A percentile compares a stretch with the other conserved stretches of the same genome.
phyloP scores from a whole-genome alignment of 2,329 filamentous ascomycete species.

The Furcasterigmium sp. region DNA sequence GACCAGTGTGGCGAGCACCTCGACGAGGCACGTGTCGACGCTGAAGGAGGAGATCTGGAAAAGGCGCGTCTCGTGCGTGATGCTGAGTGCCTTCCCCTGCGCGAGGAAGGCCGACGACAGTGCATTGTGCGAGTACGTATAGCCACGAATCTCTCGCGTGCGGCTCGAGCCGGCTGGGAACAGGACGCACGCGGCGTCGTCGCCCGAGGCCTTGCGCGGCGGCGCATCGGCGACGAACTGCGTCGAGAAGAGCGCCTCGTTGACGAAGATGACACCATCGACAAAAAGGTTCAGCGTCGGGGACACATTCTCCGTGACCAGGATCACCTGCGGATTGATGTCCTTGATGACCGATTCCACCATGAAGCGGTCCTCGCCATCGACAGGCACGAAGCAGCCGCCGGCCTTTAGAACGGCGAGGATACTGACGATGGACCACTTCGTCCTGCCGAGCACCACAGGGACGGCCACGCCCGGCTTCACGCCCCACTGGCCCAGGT shows the following conservation, averaged over 20 bases:
- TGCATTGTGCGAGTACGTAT: slow-evolving; percentile 56
- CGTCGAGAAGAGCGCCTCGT: slow-evolving; percentile 32
- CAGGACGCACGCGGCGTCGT: slow-evolving; percentile 54
- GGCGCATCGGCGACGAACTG: slow-evolving; percentile 26
- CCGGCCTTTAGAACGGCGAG: slow-evolving; percentile 61
- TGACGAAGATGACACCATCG: slow-evolving; percentile 34
- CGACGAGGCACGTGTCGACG: slow-evolving; percentile 46
- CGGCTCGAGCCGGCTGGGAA: slow-evolving; percentile 48
- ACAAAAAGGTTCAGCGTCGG: slow-evolving; percentile 32
- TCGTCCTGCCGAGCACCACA: slow-evolving; percentile 64
- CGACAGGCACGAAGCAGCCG: slow-evolving; percentile 44
- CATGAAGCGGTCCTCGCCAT: slow-evolving; percentile 35
- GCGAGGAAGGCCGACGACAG: slow-evolving; percentile 49
- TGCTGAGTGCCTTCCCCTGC: slow-evolving; percentile 44
- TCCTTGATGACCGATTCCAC: slow-evolving; percentile 36
- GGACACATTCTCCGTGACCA: slow-evolving; percentile 37
- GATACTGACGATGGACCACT: slow-evolving; percentile 64
- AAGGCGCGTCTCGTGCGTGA: slow-evolving; percentile 47
- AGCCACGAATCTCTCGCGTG: slow-evolving; percentile 52
- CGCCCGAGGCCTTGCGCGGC: slow-evolving; percentile 6
- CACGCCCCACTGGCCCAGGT: slow-evolving; percentile 46
- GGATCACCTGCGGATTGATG: slow-evolving; percentile 36
- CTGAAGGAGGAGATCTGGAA: slow-evolving; percentile 50
- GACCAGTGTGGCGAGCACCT: slow-evolving; percentile 46
- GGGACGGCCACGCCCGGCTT: slow-evolving; percentile 53